These are phyloP conservation scores for Penicillium brasilianum DNA, from an alignment of 2,329 filamentous ascomycete species.

Conservation along the genomic window DNA sequence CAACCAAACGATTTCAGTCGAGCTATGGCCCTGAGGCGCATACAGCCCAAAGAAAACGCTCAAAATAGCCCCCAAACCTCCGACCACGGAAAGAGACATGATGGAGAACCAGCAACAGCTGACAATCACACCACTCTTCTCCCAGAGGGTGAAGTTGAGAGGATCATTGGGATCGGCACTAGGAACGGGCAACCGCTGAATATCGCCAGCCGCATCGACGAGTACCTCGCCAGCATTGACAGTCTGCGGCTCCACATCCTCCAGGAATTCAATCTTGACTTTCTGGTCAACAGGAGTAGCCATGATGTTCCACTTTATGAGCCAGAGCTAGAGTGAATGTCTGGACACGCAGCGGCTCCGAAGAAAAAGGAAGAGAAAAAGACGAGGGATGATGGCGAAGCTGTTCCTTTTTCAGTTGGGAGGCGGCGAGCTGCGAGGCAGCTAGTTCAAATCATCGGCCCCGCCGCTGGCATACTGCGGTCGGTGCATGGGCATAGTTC, in stretches of 20 bases:
- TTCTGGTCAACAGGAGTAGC: conserved; percentile 17
- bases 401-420: not conserved
- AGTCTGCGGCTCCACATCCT: conserved; percentile 19
- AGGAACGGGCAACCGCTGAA: conserved; percentile 32
- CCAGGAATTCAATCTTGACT: conserved; percentile 20
- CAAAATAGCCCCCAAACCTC: conserved; percentile 40
- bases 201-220: conserved; percentile 26
- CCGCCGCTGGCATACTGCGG: too few relatives aligned
- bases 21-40: conserved; percentile 30
- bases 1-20: conserved; percentile 40
- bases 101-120: conserved; percentile 38
- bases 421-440: too few relatives aligned
- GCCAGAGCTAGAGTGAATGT: not conserved
- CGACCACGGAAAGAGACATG: conserved; percentile 35
- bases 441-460: not conserved
- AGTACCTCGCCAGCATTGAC: conserved; percentile 13
- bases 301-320: not conserved
- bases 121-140: conserved; percentile 32
- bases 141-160: conserved; percentile 30
- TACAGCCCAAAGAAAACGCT: conserved; percentile 42
- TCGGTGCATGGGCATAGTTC: not conserved
- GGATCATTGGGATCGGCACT: conserved; percentile 36
- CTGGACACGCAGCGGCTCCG: conserved; percentile 13
- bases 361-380: not conserved
- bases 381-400: not conserved